phyloP scores from a whole-genome alignment of 345 rosid genomes.

The Corymbia maculata region DNA sequence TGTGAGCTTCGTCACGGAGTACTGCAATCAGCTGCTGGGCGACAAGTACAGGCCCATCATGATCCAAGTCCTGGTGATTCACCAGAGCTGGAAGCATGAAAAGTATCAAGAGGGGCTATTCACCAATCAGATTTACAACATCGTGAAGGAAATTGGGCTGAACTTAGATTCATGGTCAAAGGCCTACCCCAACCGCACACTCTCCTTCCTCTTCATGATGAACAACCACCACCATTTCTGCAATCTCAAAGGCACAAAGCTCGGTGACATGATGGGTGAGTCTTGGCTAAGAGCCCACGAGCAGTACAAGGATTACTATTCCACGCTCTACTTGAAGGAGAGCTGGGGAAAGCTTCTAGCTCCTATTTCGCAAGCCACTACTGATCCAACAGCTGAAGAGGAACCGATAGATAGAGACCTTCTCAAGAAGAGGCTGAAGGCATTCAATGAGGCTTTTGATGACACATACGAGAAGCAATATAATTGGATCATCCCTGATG shows the following conservation, averaged over 20 bases:
- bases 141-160: slow-evolving; percentile 49
- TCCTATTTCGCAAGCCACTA: slow-evolving; percentile 14
- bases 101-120: slow-evolving; percentile 36
- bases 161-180: slow-evolving; percentile 75
- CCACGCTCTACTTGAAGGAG: slow-evolving; percentile 46
- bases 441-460: slow-evolving; percentile 51
- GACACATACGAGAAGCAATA: slow-evolving; percentile 45
- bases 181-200: slow-evolving; percentile 18
- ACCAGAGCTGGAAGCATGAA: slow-evolving; percentile 58
- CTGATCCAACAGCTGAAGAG: slow-evolving; percentile 4
- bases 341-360: slow-evolving; percentile 49
- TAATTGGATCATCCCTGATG: slow-evolving; percentile 50
- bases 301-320: slow-evolving; percentile 58
- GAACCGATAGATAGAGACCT: slow-evolving; percentile 8
- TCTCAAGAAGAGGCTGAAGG: slow-evolving; percentile 26
- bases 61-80: slow-evolving; percentile 43
- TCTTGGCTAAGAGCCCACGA: slow-evolving; percentile 65
- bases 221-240: slow-evolving; percentile 65
- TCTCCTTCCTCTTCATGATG: slow-evolving; percentile 82
- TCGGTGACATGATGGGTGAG: slow-evolving; percentile 77
- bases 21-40: slow-evolving; percentile 54
- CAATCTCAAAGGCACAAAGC: slow-evolving; percentile 41
- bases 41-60: slow-evolving; percentile 39
- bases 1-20: slow-evolving; percentile 54
- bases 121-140: slow-evolving; percentile 30